A percentile compares a stretch with the other conserved stretches of the same genome.
phyloP scores from a whole-genome alignment of 345 rosid species.

The Trapa bicornis region DNA sequence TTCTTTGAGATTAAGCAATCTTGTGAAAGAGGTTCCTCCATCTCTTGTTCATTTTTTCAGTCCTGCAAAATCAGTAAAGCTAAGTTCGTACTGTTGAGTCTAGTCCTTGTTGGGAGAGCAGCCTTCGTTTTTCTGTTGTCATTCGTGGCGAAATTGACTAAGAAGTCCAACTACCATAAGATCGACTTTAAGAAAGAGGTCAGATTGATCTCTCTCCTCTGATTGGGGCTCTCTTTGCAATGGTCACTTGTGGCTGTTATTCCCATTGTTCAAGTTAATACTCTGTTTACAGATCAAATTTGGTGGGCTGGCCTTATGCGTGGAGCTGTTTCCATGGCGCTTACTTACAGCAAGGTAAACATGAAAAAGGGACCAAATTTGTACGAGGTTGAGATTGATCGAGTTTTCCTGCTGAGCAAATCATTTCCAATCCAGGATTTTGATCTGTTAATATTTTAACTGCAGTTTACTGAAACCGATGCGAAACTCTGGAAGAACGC shows the following conservation, averaged over 20 bases:
- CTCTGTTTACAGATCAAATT: constrained; percentile 36
- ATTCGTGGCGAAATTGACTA: constrained; percentile 74
- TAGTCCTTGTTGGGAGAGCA: constrained; percentile 75
- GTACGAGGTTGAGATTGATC: not conserved
- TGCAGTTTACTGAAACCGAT: constrained; percentile 61
- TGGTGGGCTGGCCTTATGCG: constrained; percentile 99
- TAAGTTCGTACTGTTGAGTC: constrained; percentile 70
- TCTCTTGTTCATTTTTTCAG: constrained; percentile 19
- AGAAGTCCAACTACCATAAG: constrained; percentile 43
- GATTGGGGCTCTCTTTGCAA: not conserved
- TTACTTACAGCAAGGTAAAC: constrained; percentile 82
- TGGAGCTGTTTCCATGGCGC: constrained; percentile 95
- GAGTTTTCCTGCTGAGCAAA: too few species aligned
- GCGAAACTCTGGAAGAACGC: constrained; percentile 56
- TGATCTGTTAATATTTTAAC: constrained; percentile 3
- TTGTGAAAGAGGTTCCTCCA: not conserved
- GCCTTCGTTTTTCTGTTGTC: constrained; percentile 86
- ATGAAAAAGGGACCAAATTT: not conserved
- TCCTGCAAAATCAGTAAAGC: constrained; percentile 61
- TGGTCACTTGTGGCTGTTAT: not conserved
- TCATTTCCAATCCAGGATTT: not conserved
- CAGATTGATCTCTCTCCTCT: constrained; percentile 5
- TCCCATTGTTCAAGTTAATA: not conserved
- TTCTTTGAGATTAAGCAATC: not conserved
- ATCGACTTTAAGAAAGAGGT: constrained; percentile 61